Base-by-base conservation (phyloP, 164 flowering plant genomes). In the Berberis vulgaris region DNA sequence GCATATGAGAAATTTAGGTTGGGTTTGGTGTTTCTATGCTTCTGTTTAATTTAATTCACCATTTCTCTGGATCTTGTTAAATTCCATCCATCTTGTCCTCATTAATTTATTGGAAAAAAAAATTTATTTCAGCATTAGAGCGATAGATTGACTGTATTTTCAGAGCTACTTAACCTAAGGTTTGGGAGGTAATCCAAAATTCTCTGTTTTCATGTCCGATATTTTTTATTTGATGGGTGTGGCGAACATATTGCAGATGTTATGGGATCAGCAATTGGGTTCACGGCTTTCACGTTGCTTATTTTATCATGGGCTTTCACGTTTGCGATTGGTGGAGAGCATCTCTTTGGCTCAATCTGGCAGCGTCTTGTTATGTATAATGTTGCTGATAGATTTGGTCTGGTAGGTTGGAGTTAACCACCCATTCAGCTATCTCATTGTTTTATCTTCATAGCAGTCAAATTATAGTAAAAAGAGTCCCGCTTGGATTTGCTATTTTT, bases 281-380 rank as follows among this genome's bases (percentile, higher is more conserved):
- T 87, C 64, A 4, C 57, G 6, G 60, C 74, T 1, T 86, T 81
- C 72, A 71, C 85, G 1, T 73, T 73, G 61, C 64, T 87, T 44
- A 81, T 92, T 0, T 76, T 76, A 40, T 72, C 93, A 0, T 92
- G 98, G 98, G 95, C 96, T 2, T 74, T 92, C 49, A 84, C 96
- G 11, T 89, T 89, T 71, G 73, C 84, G 41, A 84, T 89, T 43
- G 98, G 98, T 71, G 98, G 96, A 54, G 84, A 86, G 75, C 73
- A 38, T 39, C 84, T 92, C 50, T 85, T 92, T 58, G 98, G 98
- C 42, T 79, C 80, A 57, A 76, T 76, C 43, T 89, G 96, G 96
- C 77, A 76, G 62, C 64, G 79, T 43, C 81, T 89, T 26, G 88
- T 92, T 7, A 87, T 92, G 89, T 86, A 86, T 79, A 88, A 88